These are phyloP conservation scores for Nissolia schottii DNA, from an alignment of 306 rosid genomes.

Conservation along the genomic window DNA sequence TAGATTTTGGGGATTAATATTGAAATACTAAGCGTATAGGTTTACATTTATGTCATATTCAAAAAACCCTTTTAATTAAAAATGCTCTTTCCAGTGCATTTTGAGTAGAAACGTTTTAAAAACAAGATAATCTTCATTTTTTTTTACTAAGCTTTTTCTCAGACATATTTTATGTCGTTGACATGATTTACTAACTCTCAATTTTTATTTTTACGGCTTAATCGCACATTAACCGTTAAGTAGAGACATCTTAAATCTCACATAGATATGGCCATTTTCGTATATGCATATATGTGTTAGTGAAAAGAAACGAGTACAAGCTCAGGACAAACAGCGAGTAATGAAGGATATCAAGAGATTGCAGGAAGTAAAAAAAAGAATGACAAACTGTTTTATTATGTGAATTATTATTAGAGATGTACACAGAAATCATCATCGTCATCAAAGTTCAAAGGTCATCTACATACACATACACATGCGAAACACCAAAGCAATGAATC, in stretches of 20 bases:
- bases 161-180: too few species aligned
- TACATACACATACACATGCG: slow-evolving; percentile 62
- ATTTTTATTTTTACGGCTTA: too few species aligned
- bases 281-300: too few species aligned
- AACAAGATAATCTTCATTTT: too few species aligned
- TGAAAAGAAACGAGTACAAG: too few species aligned
- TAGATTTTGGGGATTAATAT: not conserved
- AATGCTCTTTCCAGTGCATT: not conserved
- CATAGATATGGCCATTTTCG: too few species aligned
- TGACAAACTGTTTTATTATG: slow-evolving; percentile 58
- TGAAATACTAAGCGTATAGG: not conserved
- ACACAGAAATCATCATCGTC: slow-evolving; percentile 45
- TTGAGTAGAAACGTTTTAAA: not conserved
- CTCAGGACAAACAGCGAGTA: too few species aligned
- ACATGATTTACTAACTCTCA: too few species aligned
- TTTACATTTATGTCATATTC: not conserved
- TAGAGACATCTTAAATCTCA: too few species aligned
- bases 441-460: slow-evolving; percentile 37
- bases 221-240: too few species aligned
- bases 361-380: slow-evolving; percentile 55
- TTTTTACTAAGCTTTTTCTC: too few species aligned
- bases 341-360: too few species aligned
- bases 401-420: slow-evolving; percentile 51
- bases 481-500: slow-evolving; percentile 52
- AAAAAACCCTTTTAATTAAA: not conserved